phyloP scores from a whole-genome alignment of 2,329 filamentous ascomycete species.

The Penicillium sp. region DNA sequence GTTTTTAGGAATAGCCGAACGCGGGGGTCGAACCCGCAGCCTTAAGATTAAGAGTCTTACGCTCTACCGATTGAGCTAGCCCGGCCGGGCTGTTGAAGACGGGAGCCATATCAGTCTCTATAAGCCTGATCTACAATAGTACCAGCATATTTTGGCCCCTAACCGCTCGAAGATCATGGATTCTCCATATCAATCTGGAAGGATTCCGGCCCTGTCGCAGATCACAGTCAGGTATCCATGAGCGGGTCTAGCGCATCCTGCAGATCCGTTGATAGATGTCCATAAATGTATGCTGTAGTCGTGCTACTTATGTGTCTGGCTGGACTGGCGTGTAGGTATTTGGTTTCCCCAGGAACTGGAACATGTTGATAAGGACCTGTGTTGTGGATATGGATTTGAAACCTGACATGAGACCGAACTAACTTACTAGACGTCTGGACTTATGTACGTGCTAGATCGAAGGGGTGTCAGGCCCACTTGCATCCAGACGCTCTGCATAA shows the following conservation, averaged over 20 bases:
- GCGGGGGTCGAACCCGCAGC: slow-evolving; percentile 44
- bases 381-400: too few relatives aligned
- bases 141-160: neutral
- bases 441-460: too few relatives aligned
- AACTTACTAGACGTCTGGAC: too few relatives aligned
- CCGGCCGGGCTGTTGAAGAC: slow-evolving; percentile 28
- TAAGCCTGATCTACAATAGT: neutral
- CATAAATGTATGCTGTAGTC: neutral
- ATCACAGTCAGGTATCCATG: neutral
- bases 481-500: too few relatives aligned
- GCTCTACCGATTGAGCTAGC: slow-evolving; percentile 51
- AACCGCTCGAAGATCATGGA: neutral
- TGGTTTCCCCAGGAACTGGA: too few relatives aligned
- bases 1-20: slow-evolving; percentile 35
- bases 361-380: too few relatives aligned
- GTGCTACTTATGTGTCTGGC: too few relatives aligned
- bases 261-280: neutral
- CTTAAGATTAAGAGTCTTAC: slow-evolving; percentile 50
- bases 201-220: neutral
- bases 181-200: neutral
- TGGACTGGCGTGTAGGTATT: too few relatives aligned
- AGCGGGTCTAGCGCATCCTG: neutral
- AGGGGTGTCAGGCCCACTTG: too few relatives aligned
- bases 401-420: too few relatives aligned
- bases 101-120: rapidly evolving